These are phyloP conservation scores for Cynara cardunculus DNA, from an alignment of 129 eudicot species.

Conservation along the genomic window DNA sequence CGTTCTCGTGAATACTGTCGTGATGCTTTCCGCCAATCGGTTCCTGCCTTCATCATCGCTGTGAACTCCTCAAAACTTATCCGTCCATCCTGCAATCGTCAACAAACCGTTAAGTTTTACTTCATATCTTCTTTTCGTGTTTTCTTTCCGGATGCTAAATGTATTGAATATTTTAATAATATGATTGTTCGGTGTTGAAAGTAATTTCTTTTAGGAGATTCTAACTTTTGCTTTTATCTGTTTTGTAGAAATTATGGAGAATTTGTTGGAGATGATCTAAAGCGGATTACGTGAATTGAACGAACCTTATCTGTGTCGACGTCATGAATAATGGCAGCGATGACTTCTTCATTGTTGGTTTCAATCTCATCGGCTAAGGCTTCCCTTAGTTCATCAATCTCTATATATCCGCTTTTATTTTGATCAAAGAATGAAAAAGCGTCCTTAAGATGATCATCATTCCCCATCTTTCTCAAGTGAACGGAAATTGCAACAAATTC, in stretches of 20 bases:
- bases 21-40: constrained; percentile 96
- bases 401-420: constrained; percentile 68
- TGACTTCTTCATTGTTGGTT: constrained; percentile 60
- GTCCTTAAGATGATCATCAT: constrained; percentile 66
- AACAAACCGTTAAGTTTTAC: background rate
- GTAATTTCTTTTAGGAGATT: too few species aligned
- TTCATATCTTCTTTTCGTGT: background rate
- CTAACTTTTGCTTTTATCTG: too few species aligned
- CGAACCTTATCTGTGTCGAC: constrained; percentile 92
- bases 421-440: constrained; percentile 77
- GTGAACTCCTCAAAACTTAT: constrained; percentile 83
- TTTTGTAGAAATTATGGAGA: too few species aligned
- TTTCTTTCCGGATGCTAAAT: background rate
- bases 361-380: constrained; percentile 69
- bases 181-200: background rate
- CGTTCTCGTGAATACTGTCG: constrained; percentile 84
- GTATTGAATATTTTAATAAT: background rate
- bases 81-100: constrained; percentile 53
- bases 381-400: constrained; percentile 74
- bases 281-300: background rate
- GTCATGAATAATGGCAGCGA: constrained; percentile 73
- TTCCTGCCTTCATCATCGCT: constrained; percentile 88
- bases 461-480: constrained; percentile 75
- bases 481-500: constrained; percentile 85
- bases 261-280: too few species aligned